Base-by-base conservation (phyloP, 2,329 filamentous ascomycete genomes). In the Phyllosticta capitalensis region DNA sequence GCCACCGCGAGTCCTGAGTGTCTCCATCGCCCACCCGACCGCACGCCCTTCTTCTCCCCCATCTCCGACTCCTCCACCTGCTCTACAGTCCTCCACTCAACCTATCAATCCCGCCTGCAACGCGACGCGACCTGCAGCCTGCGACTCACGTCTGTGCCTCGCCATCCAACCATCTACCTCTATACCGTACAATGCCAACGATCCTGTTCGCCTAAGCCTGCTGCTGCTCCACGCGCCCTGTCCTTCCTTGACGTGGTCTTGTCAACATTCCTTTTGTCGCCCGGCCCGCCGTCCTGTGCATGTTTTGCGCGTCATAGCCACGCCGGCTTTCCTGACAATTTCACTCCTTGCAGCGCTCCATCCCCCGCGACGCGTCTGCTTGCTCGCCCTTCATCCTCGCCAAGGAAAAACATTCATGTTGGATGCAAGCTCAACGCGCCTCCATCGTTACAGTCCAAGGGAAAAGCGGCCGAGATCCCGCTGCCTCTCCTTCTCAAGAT, bases 341-440 rank as follows among this genome's bases (percentile, higher is more conserved):
- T 45, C 38, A 38, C 51, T 59, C 58, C 58, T 59, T 59, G 58
- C 58, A 59, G 52, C 52, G 20, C 30, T 28, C 53, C 20, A 10
- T n/a, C 19, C 38, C 17, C n/a, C 50, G 50, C 56, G 28, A 45
- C 56, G 20, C 50, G 33, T 52, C 33, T 19, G 50, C 30, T 24
- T 22, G 51, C 22, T n/a, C 48, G 28, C 55, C 56, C 14, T 21
- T 10, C 45, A 33, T 54, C 53, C 49, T 49, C 53, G 58, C 52
- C 26, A 24, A 54, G 54, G 19, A 54, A 50, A n/a, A 45, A 45
- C 38, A 28, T 60, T 45, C 50, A 60, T 60, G 58, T 69, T 73
- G 71, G 69, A 74, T 74, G 71, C 72, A 67, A 71, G 67, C 69
- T 71, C 70, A 68, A 72, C 71, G 69, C 61, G 63, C 33, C 60